Evolutionary conservation across 202 grass and related monocot genomes (phyloP).

Genomic region (Brachypodium distachyon): DNA sequence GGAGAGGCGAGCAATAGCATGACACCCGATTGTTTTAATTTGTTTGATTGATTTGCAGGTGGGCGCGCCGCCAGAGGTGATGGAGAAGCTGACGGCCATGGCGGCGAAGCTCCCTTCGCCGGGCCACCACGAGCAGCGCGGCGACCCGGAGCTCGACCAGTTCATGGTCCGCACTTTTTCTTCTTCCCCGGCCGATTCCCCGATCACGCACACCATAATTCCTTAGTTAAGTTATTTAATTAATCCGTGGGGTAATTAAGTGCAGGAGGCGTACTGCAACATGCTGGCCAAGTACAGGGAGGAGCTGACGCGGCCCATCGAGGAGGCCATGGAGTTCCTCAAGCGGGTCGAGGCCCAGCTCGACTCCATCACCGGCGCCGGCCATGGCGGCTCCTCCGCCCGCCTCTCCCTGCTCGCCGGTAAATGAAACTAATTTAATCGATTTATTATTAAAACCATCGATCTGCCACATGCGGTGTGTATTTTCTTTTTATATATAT

Average conservation of each 20-base stretch:
- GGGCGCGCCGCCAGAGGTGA: slow-evolving; percentile 74
- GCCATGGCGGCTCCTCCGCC: slow-evolving; percentile 20
- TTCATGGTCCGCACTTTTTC: slow-evolving; percentile 78
- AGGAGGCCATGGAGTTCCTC: slow-evolving; percentile 91
- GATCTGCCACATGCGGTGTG: neutral
- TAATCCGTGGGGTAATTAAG: neutral
- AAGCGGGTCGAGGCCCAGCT: slow-evolving; percentile 80
- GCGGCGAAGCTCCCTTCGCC: slow-evolving; percentile 32
- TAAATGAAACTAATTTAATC: too few species aligned
- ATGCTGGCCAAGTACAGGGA: slow-evolving; percentile 85
- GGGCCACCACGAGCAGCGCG: slow-evolving; percentile 32
- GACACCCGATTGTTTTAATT: too few species aligned
- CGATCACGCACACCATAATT: neutral
- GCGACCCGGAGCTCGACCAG: slow-evolving; percentile 96
- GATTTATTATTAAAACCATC: too few species aligned
- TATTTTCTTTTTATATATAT: neutral
- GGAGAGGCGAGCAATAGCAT: too few species aligned
- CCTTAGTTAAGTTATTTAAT: too few species aligned
- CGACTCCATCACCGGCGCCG: slow-evolving; percentile 55
- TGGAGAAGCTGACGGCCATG: slow-evolving; percentile 56
- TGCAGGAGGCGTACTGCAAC: slow-evolving; percentile 86
- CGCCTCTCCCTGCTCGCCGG: slow-evolving; percentile 39
- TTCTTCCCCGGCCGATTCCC: neutral
- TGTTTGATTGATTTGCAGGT: slow-evolving; percentile 32
- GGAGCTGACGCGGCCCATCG: slow-evolving; percentile 71